phyloP scores from a whole-genome alignment of 2,329 filamentous ascomycete genomes.

The Pyricularia pennisetigena region DNA sequence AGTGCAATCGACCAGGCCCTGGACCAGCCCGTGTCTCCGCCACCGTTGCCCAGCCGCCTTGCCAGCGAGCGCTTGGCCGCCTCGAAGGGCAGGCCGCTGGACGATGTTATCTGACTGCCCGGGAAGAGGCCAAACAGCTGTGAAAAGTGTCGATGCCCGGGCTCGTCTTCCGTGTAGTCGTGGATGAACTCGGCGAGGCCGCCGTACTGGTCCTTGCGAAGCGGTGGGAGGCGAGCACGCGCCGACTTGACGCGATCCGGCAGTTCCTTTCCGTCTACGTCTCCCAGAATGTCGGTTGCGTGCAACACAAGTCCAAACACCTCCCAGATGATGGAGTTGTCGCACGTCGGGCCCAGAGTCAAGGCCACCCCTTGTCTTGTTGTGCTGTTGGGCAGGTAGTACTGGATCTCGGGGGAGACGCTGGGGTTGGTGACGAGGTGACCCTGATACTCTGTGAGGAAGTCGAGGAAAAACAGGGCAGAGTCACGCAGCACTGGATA shows the following conservation, averaged over 20 bases:
- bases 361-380: not conserved
- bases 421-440: slow-evolving; percentile 16
- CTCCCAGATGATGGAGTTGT: slow-evolving; percentile 9
- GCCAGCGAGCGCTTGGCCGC: slow-evolving; percentile 6
- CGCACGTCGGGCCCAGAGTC: not conserved
- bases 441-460: slow-evolving; percentile 17
- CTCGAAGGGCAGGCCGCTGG: not conserved
- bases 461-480: slow-evolving; percentile 20
- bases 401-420: slow-evolving; percentile 17
- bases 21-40: slow-evolving; percentile 32
- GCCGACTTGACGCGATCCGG: not conserved
- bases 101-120: slow-evolving; percentile 20
- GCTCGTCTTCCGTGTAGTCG: slow-evolving; percentile 20
- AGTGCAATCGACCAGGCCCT: slow-evolving; percentile 32
- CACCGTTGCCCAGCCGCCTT: slow-evolving; percentile 8
- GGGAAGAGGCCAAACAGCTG: slow-evolving; percentile 30
- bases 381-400: slow-evolving; percentile 9
- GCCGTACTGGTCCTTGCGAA: slow-evolving; percentile 1
- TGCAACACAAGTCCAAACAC: not conserved
- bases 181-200: slow-evolving; percentile 6
- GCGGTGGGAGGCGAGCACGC: slow-evolving; percentile 4
- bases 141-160: slow-evolving; percentile 29
- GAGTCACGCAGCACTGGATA: slow-evolving; percentile 19
- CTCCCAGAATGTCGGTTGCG: not conserved
- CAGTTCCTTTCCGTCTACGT: not conserved